A percentile compares a stretch with the other conserved stretches of the same genome.
These are phyloP conservation scores for Mollisia scopiformis DNA, from an alignment of 2,329 filamentous ascomycete species.

Conservation along the genomic window DNA sequence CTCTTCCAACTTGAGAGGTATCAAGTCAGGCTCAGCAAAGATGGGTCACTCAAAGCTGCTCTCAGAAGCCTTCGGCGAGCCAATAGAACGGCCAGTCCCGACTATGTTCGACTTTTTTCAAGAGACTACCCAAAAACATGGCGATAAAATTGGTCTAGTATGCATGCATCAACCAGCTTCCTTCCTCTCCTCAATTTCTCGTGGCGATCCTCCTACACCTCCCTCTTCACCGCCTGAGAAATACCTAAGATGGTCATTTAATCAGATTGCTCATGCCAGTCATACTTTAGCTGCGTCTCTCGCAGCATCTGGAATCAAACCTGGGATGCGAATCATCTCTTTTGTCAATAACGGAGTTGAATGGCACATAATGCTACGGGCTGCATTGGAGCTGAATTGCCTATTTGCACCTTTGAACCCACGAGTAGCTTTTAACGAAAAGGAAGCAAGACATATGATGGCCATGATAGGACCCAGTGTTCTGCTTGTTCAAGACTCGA, in stretches of 20 bases:
- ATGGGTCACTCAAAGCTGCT: background rate
- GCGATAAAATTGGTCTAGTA: background rate
- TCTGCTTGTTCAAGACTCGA: constrained; percentile 7
- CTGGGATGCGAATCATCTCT: constrained; percentile 2
- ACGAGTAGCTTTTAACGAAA: background rate
- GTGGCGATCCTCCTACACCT: background rate
- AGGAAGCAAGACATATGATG: constrained; percentile 15
- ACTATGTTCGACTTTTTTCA: background rate
- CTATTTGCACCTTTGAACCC: constrained; percentile 13
- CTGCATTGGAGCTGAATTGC: constrained; percentile 15
- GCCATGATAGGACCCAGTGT: constrained; percentile 13
- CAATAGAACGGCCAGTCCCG: background rate
- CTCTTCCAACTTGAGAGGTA: background rate
- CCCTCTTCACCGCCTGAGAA: background rate
- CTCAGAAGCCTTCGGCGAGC: background rate
- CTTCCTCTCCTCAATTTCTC: constrained; percentile 9
- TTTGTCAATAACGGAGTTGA: constrained; percentile 13
- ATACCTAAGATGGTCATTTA: constrained; percentile 15
- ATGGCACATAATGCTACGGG: constrained; percentile 8
- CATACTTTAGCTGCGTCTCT: constrained; percentile 10
- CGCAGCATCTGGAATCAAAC: constrained; percentile 1
- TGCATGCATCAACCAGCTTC: constrained; percentile 17
- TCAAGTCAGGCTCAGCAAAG: background rate
- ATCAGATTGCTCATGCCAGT: constrained; percentile 4
- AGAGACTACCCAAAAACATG: background rate